A percentile compares a stretch with the other conserved stretches of the same genome.
Evolutionary conservation across 2,329 filamentous ascomycete genomes (phyloP).

Genomic region (Epichloe aotearoae): DNA sequence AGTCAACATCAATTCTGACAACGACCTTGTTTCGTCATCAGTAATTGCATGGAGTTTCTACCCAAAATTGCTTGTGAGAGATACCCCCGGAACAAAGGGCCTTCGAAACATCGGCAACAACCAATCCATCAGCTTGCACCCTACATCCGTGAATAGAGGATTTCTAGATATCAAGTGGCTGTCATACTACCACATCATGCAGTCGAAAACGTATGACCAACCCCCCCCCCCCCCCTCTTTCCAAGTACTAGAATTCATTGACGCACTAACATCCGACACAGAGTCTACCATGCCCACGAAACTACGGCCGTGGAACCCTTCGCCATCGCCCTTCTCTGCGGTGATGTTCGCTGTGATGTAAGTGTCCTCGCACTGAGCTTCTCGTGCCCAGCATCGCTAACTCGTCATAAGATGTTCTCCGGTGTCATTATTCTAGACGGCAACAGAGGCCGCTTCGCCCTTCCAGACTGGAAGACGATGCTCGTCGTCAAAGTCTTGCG

Average conservation of each 20-base stretch:
- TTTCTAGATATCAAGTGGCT: constrained; percentile 61
- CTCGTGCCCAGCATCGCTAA: not conserved
- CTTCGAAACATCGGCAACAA: constrained; percentile 90
- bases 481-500: constrained; percentile 77
- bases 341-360: constrained; percentile 77
- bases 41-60: constrained; percentile 94
- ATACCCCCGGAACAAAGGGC: constrained; percentile 56
- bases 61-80: constrained; percentile 74
- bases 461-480: constrained; percentile 82
- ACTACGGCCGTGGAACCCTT: constrained; percentile 72
- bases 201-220: constrained; percentile 56
- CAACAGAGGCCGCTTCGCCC: constrained; percentile 70
- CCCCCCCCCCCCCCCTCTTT: not conserved
- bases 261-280: constrained; percentile 19
- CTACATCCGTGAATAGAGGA: constrained; percentile 77
- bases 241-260: not conserved
- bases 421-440: constrained; percentile 80
- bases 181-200: constrained; percentile 96
- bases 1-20: constrained; percentile 63
- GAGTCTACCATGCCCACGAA: constrained; percentile 80
- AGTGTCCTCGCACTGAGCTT: constrained; percentile 4
- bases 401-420: constrained; percentile 53
- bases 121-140: constrained; percentile 75
- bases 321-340: constrained; percentile 71
- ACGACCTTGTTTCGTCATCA: constrained; percentile 65